A percentile compares a stretch with the other conserved stretches of the same genome.
Conservation (phyloP, 169 alveolate genomes). For the Eimeria zaria region DNA sequence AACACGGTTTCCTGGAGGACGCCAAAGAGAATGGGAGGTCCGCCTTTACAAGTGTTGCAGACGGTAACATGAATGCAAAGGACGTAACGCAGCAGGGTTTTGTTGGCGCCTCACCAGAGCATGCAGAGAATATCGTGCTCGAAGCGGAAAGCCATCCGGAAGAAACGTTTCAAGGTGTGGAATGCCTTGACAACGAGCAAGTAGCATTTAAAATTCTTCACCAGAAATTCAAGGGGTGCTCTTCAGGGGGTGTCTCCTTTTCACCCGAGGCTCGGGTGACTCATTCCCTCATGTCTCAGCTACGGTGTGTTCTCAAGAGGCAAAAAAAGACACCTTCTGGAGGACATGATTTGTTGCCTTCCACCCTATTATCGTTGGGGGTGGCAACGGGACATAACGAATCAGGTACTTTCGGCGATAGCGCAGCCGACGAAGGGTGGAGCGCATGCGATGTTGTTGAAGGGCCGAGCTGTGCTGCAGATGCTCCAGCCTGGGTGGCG, state of each 20-base stretch:
- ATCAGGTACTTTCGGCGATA: conserved; percentile 27
- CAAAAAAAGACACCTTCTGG: not conserved
- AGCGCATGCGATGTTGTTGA: conserved; percentile 46
- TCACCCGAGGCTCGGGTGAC: conserved; percentile 17
- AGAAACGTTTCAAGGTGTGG: not conserved
- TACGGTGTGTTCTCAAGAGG: conserved; percentile 33
- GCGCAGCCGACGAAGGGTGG: conserved; percentile 19
- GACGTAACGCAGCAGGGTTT: not conserved
- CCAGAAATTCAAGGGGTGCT: not conserved
- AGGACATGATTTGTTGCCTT: not conserved
- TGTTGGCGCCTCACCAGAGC: not conserved
- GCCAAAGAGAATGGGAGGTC: not conserved
- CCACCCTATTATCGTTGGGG: not conserved
- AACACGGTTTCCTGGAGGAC: not conserved
- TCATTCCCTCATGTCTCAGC: conserved; percentile 35
- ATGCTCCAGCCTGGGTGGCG: conserved; percentile 53
- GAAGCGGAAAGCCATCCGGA: conserved; percentile 3
- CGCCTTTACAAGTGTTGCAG: not conserved
- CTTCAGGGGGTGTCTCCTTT: not conserved
- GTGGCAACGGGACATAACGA: not conserved
- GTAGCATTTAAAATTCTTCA: not conserved
- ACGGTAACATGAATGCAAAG: not conserved
- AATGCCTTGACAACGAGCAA: not conserved
- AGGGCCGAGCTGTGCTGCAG: conserved; percentile 21
- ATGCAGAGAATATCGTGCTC: not conserved